Evolutionary conservation across 169 alveolate genomes (phyloP), one percentile per base, ranked within the genome.

Genomic region (Eimeria sp.): DNA sequence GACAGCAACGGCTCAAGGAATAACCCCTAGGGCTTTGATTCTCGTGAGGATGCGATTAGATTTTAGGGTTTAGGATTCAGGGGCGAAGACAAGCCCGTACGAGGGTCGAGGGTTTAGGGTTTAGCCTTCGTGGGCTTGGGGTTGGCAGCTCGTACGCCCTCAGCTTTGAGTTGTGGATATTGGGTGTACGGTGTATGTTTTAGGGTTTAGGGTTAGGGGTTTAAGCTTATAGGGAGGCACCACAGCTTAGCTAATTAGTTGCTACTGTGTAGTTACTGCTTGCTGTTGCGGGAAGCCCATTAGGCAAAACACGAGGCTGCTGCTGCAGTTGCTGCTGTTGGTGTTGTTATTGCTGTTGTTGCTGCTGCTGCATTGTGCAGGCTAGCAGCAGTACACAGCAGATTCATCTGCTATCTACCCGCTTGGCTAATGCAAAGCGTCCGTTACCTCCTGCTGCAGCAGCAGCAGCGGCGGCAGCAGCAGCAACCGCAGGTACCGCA

Each of bases 1-100:
- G 65, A 63, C 96, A 27, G 96, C 96, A 25, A 94, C 96, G 40
- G 70, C 34, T 7, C 92, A 82, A 65, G 96, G 96, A 58, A 61
- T 94, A 34, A 84, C 96, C 67, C 73, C 96, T 30, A 65, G 93
- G 47, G 89, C 76, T 72, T n/a, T 94, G 57, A 30, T 94, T 43
- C 65, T 94, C 76, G 96, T 94, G n/a, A 54, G 92, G 45, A 6
- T 9, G 40, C 25, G 30, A 22, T 30, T 67, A 67, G 45, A 30
- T 10, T n/a, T 27, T 67, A 22, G 78, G 78, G 78, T 22, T 34
- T n/a, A 40, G 84, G 58, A 49, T 73, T 34, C 40, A 34, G 40
- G 40, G 40, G 40, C 40, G 40, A 2, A 34, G 40, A 2, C 40
- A 34, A 34, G 40, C 40, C 40, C 40, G 40, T 34, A 34, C 2